Conservation (phyloP, 2,329 filamentous ascomycete genomes). For the Parastagonospora nodorum region DNA sequence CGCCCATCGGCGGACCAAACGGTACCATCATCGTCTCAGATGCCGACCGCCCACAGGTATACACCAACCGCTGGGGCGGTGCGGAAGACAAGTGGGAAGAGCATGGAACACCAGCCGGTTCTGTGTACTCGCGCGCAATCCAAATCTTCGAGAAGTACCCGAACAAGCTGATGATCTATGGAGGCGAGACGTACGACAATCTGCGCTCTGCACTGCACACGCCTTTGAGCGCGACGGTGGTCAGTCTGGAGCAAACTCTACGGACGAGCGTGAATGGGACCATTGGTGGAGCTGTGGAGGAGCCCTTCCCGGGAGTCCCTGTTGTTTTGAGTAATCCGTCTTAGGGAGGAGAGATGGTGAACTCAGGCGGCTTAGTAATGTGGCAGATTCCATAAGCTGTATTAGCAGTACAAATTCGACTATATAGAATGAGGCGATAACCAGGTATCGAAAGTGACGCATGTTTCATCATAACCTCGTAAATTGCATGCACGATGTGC, state of each 20-base stretch:
- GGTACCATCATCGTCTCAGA: constrained; percentile 27
- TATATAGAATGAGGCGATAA: too few species aligned
- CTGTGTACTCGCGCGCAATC: constrained; percentile 21
- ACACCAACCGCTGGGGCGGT: constrained; percentile 21
- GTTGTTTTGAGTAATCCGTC: too few species aligned
- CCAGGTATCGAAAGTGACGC: too few species aligned
- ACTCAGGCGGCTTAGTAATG: too few species aligned
- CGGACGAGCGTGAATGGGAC: constrained; percentile 4
- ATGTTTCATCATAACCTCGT: too few species aligned
- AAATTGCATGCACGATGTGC: too few species aligned
- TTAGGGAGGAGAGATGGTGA: too few species aligned
- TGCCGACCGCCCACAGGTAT: constrained; percentile 21
- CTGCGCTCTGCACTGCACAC: constrained; percentile 7
- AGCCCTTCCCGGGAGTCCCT: too few species aligned
- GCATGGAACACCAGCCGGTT: constrained; percentile 22
- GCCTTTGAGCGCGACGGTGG: constrained; percentile 21
- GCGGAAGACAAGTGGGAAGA: constrained; percentile 24
- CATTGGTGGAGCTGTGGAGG: not conserved
- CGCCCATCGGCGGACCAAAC: constrained; percentile 23
- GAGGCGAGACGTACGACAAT: constrained; percentile 22
- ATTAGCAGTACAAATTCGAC: too few species aligned
- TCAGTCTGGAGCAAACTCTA: constrained; percentile 10
- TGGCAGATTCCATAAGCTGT: too few species aligned
- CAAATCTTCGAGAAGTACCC: constrained; percentile 22
- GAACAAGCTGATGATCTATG: constrained; percentile 21